A percentile compares a stretch with the other conserved stretches of the same genome.
These are phyloP conservation scores for Striga hermonthica DNA, from an alignment of 305 asterid genomes.

Conservation along the genomic window DNA sequence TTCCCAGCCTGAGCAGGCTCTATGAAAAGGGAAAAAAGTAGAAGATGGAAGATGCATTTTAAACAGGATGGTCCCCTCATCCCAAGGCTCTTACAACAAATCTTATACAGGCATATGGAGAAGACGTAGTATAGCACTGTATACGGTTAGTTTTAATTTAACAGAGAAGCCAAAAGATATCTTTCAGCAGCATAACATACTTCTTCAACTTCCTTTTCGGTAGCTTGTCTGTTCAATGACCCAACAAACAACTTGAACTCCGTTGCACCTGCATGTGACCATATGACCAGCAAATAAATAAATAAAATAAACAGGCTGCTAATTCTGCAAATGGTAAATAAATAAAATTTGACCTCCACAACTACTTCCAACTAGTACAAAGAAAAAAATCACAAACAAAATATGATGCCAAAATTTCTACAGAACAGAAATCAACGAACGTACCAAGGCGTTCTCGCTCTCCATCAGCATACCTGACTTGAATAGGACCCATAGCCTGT, in stretches of 20 bases:
- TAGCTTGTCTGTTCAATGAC: conserved; percentile 82
- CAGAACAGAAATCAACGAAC: conserved; percentile 24
- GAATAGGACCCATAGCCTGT: conserved; percentile 92
- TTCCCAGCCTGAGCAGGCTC: background rate
- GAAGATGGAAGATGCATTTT: conserved; percentile 12
- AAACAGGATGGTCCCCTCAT: conserved; percentile 14
- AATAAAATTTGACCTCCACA: background rate
- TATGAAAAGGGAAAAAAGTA: conserved; percentile 15
- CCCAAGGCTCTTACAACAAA: conserved; percentile 6
- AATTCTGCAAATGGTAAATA: conserved; percentile 10
- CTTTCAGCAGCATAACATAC: conserved; percentile 44
- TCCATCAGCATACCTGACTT: conserved; percentile 99
- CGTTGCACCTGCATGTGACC: conserved; percentile 62
- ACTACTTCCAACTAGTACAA: conserved; percentile 1
- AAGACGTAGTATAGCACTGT: conserved; percentile 7
- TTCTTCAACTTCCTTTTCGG: conserved; percentile 93
- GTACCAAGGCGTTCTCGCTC: conserved; percentile 99
- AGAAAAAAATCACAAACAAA: conserved; percentile 22
- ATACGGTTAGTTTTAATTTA: background rate
- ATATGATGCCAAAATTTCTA: conserved; percentile 8
- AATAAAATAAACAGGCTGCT: conserved; percentile 5
- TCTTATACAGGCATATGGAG: conserved; percentile 19
- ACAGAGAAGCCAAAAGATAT: conserved; percentile 18
- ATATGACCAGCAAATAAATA: conserved; percentile 27
- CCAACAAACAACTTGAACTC: conserved; percentile 95